These are phyloP conservation scores for Teunomyces pallodes DNA, from an alignment of 805 yeast species.

Conservation along the genomic window DNA sequence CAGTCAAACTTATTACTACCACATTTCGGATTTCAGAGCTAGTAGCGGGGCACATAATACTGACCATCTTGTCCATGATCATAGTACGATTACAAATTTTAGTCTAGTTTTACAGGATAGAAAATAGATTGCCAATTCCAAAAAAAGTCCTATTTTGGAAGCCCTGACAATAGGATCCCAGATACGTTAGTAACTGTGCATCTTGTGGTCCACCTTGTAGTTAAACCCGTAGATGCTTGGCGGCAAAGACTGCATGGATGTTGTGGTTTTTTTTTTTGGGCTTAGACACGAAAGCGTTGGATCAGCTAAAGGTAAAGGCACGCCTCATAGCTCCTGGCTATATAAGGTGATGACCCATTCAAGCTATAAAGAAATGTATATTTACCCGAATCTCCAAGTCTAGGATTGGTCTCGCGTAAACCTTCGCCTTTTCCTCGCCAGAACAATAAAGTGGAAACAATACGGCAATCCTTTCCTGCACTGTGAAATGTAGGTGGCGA, in stretches of 20 bases:
- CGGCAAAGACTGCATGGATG: not conserved
- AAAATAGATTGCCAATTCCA: not conserved
- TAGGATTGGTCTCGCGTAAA: not conserved
- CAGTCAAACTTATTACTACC: too few species aligned
- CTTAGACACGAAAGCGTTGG: not conserved
- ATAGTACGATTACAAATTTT: not conserved
- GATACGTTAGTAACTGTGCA: not conserved
- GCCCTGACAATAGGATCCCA: not conserved
- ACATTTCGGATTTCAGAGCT: too few species aligned
- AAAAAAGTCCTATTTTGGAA: not conserved
- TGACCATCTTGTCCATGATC: too few species aligned
- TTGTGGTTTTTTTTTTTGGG: not conserved
- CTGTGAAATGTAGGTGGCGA: not conserved
- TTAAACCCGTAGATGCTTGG: not conserved
- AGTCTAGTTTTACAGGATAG: not conserved
- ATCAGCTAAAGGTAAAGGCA: not conserved
- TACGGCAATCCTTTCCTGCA: not conserved
- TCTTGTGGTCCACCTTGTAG: not conserved
- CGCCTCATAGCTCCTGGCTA: not conserved
- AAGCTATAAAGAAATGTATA: not conserved
- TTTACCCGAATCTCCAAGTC: not conserved
- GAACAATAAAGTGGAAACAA: not conserved
- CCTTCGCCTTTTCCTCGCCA: not conserved
- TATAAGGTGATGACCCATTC: not conserved
- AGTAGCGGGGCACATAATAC: too few species aligned